A percentile compares a stretch with the other conserved stretches of the same genome.
phyloP scores from a whole-genome alignment of 202 grass and related monocot genomes.

The Schoenoplectus tabernaemontani region DNA sequence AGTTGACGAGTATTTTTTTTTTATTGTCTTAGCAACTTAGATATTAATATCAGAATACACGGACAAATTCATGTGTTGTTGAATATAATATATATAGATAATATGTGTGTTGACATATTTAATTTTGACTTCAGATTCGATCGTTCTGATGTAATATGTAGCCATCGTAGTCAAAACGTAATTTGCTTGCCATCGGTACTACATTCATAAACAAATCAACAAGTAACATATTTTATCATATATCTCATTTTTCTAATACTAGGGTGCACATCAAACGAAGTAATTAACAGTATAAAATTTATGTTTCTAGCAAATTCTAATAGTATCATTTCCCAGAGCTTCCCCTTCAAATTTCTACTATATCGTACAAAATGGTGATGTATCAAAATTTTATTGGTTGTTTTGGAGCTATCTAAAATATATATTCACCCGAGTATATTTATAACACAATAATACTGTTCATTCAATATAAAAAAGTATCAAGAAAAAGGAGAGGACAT shows the following conservation, averaged over 20 bases:
- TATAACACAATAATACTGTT: not conserved
- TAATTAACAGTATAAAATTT: conserved; percentile 1
- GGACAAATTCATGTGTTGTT: conserved; percentile 15
- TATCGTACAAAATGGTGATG: conserved; percentile 10
- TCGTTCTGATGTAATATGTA: not conserved
- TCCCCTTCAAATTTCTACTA: not conserved
- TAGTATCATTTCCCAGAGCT: not conserved
- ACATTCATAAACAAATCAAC: conserved; percentile 4
- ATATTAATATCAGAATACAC: not conserved
- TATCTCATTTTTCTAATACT: conserved; percentile 13
- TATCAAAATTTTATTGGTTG: conserved; percentile 23
- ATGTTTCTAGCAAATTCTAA: not conserved
- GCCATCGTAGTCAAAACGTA: not conserved
- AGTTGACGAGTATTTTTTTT: too few species aligned
- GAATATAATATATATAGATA: conserved; percentile 10
- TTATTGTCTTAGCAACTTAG: conserved; percentile 12
- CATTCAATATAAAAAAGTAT: not conserved
- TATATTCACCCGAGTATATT: not conserved
- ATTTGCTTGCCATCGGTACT: not conserved
- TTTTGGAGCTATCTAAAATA: not conserved
- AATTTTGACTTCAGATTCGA: conserved; percentile 9
- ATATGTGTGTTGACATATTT: conserved; percentile 7
- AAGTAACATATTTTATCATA: not conserved
- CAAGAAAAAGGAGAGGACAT: not conserved
- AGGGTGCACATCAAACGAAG: conserved; percentile 4